Evolutionary conservation across 140 eudicot species (phyloP), one percentile per base, ranked within the genome.

Genomic region (Erigeron philadelphicus): DNA sequence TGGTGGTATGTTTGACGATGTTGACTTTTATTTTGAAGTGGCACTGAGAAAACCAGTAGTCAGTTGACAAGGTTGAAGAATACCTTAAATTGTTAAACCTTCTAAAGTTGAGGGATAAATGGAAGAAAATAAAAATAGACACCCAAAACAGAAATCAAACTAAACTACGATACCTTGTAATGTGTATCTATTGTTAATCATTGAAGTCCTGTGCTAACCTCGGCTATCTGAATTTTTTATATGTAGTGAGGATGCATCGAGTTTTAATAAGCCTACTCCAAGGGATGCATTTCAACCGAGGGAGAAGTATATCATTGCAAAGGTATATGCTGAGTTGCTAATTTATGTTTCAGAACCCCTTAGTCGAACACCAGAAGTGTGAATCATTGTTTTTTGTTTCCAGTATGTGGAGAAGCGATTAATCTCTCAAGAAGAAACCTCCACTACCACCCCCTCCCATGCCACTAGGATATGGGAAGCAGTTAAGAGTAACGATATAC

Each of bases 391-490:
- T 60, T 56, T 19, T 23, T 43, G 47, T 49, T 69, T 74, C 52
- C 83, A 94, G 99, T 94, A 94, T 64, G 90, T 74, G 43, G 84
- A 86, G 63, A 94, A 89, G 75, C 78, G 74, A 57, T 75, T 94
- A 40, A 79, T 94, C 56, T 72, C 63, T 65, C 79, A 66, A 77
- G 84, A 83, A 71, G 80, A 78, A 72, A 67, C 75, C 21, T 44
- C 46, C 8, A 56, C 78, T 10, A 67, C 70, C 53, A 46, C 49
- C 71, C 59, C 70, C 72, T 75, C 85, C 8, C 53, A 40, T 18
- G 80, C 90, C 59, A 71, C 83, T 45, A 67, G 82, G 61, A 79
- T 89, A 70, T 94, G 99, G 99, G 95, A 77, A 83, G 95, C 99
- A 59, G 99, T 94, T 45, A 80, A 76, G 70, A 63, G 61, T 40